Evolutionary conservation across 768 basidiomycete genomes (phyloP).

Genomic region (Termitomyces sp.): DNA sequence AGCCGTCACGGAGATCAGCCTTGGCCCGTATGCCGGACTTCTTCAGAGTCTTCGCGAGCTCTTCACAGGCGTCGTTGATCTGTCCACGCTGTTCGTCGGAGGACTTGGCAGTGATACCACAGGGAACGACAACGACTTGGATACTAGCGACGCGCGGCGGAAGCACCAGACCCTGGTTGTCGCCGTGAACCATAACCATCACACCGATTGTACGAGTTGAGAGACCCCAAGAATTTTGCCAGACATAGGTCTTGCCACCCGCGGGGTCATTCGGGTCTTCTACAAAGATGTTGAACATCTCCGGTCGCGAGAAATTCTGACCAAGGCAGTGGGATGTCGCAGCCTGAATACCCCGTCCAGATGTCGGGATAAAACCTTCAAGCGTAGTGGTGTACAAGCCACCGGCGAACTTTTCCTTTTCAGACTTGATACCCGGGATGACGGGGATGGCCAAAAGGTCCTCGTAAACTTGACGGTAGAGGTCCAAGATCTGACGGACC

Average conservation of each 20-base stretch:
- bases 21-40: constrained; percentile 77
- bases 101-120: constrained; percentile 88
- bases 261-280: constrained; percentile 84
- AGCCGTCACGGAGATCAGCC: constrained; percentile 91
- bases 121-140: constrained; percentile 90
- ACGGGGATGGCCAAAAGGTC: constrained; percentile 97
- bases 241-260: constrained; percentile 75
- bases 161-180: constrained; percentile 94
- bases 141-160: constrained; percentile 95
- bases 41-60: constrained; percentile 70
- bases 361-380: constrained; percentile 96
- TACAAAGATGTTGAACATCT: constrained; percentile 98
- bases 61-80: constrained; percentile 77
- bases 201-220: constrained; percentile 96
- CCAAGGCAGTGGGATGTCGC: constrained; percentile 98
- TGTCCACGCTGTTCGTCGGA: constrained; percentile 59
- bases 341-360: constrained; percentile 96
- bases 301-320: constrained; percentile 93
- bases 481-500: constrained; percentile 90
- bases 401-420: constrained; percentile 99
- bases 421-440: constrained; percentile 94
- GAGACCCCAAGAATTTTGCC: constrained; percentile 99
- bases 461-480: constrained; percentile 94
- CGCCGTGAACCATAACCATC: constrained; percentile 99
- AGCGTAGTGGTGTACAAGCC: constrained; percentile 97